Conservation (phyloP, 2,329 filamentous ascomycete species). For the Trichoderma polysporum region DNA sequence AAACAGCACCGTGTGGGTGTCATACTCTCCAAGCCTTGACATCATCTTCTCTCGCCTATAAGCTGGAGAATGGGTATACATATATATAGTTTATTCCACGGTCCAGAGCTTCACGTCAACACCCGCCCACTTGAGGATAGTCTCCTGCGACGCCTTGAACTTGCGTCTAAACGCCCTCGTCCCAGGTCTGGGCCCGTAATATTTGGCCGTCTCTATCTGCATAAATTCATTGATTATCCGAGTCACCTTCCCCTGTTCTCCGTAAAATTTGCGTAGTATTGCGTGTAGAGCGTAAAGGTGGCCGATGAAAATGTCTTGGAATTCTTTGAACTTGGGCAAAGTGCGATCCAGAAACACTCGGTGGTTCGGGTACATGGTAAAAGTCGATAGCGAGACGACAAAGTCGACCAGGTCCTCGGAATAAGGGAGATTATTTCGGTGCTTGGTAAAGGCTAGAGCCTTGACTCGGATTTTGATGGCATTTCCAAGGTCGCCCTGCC, state of each 20-base stretch:
- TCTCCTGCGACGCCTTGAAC: constrained; percentile 8
- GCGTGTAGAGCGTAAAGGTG: not conserved
- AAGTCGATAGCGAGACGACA: not conserved
- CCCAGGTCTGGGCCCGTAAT: not conserved
- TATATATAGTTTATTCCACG: not conserved
- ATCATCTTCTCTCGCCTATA: not conserved
- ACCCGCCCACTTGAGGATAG: constrained; percentile 9
- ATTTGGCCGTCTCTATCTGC: not conserved
- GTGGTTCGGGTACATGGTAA: not conserved
- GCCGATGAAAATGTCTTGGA: constrained; percentile 4
- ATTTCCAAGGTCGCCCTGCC: not conserved
- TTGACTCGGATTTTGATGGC: not conserved
- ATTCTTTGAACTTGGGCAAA: constrained; percentile 6
- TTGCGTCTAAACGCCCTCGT: constrained; percentile 7
- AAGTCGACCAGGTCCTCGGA: constrained; percentile 16
- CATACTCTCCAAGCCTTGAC: not conserved
- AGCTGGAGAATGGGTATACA: no score
- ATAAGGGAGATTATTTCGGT: not conserved
- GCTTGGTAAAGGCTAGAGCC: not conserved
- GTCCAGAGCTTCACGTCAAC: not conserved
- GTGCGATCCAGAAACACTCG: not conserved
- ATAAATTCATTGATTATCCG: not conserved
- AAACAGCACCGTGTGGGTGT: not conserved
- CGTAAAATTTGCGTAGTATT: not conserved
- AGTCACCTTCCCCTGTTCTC: not conserved